Conservation (phyloP, 2,329 filamentous ascomycete genomes). For the Aspergillus ochraceoroseus region DNA sequence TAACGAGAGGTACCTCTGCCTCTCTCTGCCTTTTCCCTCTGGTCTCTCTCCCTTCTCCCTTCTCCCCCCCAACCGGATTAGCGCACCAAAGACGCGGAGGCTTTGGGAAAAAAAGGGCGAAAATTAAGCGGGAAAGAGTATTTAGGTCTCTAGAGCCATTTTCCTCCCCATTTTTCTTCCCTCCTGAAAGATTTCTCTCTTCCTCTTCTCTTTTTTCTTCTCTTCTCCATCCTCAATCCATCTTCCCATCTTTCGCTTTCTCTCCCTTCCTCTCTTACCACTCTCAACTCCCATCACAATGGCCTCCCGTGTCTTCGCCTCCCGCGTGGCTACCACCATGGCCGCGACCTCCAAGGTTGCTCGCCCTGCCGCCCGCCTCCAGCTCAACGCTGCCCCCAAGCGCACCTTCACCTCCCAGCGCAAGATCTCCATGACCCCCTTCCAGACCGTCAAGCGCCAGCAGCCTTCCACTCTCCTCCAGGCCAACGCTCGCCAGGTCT, state of each 20-base stretch:
- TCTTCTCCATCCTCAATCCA: conserved; percentile 23
- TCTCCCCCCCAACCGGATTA: conserved; percentile 12
- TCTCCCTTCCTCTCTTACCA: conserved; percentile 15
- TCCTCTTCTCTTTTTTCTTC: conserved; percentile 23
- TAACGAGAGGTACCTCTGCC: too few relatives aligned
- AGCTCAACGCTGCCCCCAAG: conserved; percentile 63
- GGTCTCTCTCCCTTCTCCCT: conserved; percentile 6
- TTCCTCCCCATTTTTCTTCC: conserved; percentile 34
- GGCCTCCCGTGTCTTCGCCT: conserved; percentile 73
- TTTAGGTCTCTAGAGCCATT: conserved; percentile 32
- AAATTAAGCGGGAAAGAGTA: conserved; percentile 38
- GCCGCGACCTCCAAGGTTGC: conserved; percentile 72
- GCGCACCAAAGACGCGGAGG: conserved; percentile 33
- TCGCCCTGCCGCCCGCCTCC: conserved; percentile 66
- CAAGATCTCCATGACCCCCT: conserved; percentile 46
- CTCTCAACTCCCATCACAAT: conserved; percentile 55
- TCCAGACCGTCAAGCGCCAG: conserved; percentile 72
- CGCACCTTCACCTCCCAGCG: conserved; percentile 56
- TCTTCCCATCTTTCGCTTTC: conserved; percentile 21
- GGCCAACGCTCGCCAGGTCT: conserved; percentile 60
- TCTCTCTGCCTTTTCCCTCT: too few relatives aligned
- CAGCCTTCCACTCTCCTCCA: conserved; percentile 63
- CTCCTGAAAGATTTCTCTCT: conserved; percentile 31
- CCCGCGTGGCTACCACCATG: conserved; percentile 63
- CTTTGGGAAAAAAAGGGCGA: conserved; percentile 32